A percentile compares a stretch with the other conserved stretches of the same genome.
phyloP scores from a whole-genome alignment of 2,329 filamentous ascomycete species.

The Penicillium sp. region DNA sequence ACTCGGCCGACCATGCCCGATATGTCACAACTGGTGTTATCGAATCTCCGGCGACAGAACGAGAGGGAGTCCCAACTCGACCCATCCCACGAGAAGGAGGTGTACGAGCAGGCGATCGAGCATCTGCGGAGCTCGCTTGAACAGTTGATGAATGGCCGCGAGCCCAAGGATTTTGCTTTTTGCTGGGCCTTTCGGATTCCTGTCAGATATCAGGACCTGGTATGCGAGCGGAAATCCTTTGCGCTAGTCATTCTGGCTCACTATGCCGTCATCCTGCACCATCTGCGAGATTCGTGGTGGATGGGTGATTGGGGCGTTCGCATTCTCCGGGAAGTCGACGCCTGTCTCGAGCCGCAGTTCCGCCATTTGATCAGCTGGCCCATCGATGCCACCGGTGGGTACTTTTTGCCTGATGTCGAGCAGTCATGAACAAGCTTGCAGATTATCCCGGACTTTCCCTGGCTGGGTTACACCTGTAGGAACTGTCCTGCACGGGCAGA shows the following conservation, averaged over 20 bases:
- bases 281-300: constrained; percentile 64
- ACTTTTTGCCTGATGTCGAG: constrained; percentile 16
- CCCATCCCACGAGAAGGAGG: constrained; percentile 24
- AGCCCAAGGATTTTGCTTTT: constrained; percentile 41
- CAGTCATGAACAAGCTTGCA: background rate
- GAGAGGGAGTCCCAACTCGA: constrained; percentile 18
- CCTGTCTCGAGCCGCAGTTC: constrained; percentile 26
- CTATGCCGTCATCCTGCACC: constrained; percentile 51
- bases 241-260: constrained; percentile 44
- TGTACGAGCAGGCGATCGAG: constrained; percentile 27
- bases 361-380: constrained; percentile 31
- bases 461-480: background rate
- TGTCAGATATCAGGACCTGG: constrained; percentile 53
- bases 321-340: constrained; percentile 58
- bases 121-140: constrained; percentile 27
- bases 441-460: background rate
- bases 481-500: background rate
- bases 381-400: constrained; percentile 33
- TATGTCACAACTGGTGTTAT: constrained; percentile 30
- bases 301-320: constrained; percentile 61
- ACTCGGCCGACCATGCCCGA: constrained; percentile 32
- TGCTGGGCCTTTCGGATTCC: constrained; percentile 59
- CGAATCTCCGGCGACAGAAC: constrained; percentile 26
- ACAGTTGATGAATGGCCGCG: constrained; percentile 29
- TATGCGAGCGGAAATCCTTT: constrained; percentile 37